Conservation (phyloP, 768 basidiomycete species). For the Kondoa malvinella region DNA sequence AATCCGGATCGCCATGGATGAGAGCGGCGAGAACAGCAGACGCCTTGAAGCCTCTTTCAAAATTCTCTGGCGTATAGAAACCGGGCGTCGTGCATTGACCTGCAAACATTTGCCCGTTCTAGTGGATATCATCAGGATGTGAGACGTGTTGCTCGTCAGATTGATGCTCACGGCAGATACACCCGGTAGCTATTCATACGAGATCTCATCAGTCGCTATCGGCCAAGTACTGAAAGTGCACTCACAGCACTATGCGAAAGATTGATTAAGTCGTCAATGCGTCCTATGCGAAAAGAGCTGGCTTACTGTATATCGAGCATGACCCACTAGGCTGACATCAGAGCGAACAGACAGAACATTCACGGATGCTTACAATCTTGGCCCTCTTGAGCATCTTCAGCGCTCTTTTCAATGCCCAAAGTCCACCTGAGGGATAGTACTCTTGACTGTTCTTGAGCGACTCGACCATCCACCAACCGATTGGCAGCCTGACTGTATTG, state of each 20-base stretch:
- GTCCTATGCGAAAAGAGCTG: not conserved
- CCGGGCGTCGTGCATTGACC: not conserved
- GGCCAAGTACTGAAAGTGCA: no score
- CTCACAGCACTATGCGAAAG: no score
- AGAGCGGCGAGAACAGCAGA: not conserved
- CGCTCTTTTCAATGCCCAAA: not conserved
- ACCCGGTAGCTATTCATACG: no score
- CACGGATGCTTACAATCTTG: not conserved
- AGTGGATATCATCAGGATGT: no score
- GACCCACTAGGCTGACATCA: not conserved
- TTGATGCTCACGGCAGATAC: no score
- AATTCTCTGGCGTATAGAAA: not conserved
- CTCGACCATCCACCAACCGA: slow-evolving; percentile 9
- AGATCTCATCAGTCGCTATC: no score
- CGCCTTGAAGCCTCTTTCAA: not conserved
- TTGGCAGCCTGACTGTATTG: not conserved
- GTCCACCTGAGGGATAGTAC: not conserved
- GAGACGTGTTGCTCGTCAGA: no score
- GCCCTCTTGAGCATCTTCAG: slow-evolving; percentile 2
- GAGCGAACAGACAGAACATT: not conserved
- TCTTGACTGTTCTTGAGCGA: not conserved
- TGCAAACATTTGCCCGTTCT: no score
- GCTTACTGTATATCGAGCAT: not conserved
- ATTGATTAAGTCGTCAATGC: no score
- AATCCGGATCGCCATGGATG: slow-evolving; percentile 2